A percentile compares a stretch with the other conserved stretches of the same genome.
Evolutionary conservation across 352 stramenopile species (phyloP).

Genomic region (Thalassiosira ordinaria): DNA sequence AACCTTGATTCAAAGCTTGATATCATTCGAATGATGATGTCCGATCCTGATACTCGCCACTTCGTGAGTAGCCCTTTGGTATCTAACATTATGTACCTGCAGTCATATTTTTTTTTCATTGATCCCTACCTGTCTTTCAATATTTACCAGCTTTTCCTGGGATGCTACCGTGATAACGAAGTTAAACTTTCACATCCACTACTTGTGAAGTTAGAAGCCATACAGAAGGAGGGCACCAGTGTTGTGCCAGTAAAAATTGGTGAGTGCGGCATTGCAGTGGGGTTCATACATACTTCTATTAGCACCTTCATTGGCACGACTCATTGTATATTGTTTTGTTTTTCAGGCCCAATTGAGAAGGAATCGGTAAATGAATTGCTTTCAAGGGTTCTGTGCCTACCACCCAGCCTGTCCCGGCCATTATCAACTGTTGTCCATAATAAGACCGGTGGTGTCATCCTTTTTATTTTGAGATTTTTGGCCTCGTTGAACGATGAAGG

Average conservation of each 20-base stretch:
- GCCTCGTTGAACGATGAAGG: constrained; percentile 49
- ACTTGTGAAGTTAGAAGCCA: constrained; percentile 20
- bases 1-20: constrained; percentile 15
- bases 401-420: constrained; percentile 30
- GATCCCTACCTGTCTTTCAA: too few species aligned
- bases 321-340: too few species aligned
- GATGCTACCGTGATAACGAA: constrained; percentile 48
- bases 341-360: constrained; percentile 13
- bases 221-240: constrained; percentile 32
- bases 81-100: too few species aligned
- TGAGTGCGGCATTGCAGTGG: constrained; percentile 3
- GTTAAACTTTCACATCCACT: constrained; percentile 20
- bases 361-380: constrained; percentile 44
- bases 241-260: constrained; percentile 44
- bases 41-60: constrained; percentile 30
- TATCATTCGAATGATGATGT: constrained; percentile 51
- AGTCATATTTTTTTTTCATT: too few species aligned
- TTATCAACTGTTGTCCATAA: constrained; percentile 37
- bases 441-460: constrained; percentile 44
- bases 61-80: constrained; percentile 21
- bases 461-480: constrained; percentile 51
- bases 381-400: constrained; percentile 34
- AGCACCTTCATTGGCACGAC: too few species aligned
- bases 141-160: constrained; percentile 28
- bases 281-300: too few species aligned